Evolutionary conservation across 75 land plant species (phyloP), one percentile per base, ranked within the genome.

Genomic region (Cunninghamia lanceolata): DNA sequence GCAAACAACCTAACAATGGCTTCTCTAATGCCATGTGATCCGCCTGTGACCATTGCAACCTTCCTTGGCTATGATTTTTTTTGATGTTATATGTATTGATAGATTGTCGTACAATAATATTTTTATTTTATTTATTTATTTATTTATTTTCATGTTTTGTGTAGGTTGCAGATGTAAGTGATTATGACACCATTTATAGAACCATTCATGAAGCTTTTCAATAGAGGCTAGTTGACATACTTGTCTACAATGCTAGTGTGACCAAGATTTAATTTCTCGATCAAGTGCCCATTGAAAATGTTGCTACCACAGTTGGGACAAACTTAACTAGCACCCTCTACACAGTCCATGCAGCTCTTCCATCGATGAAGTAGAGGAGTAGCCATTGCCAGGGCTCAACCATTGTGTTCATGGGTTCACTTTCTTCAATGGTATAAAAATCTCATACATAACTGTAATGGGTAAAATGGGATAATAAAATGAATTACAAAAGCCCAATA

Each of bases 1-100:
- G 89, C 59, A 88, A 94, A 94, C 50, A 86, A 82, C 7, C 32
- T 28, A 66, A 89, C 91, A 32, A 88, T 89, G 15, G 93, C 93
- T 54, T 89, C 89, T 8, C 93, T 92, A 10, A 92, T 83, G 83
- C 95, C 93, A 34, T 87, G 86, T 36, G 95, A 94, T 16, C 92
- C 95, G 6, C 95, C 95, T 3, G 92, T 94, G 38, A 94, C 87
- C 0, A 94, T 47, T 15, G 93, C 95, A 39, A 93, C 89, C 85
- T 94, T 94, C 30, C 90, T 92, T 43, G 90, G 85, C 17, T n/a
- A n/a, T n/a, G n/a, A n/a, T n/a, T n/a, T n/a, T n/a, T n/a, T n/a
- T n/a, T n/a, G n/a, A n/a, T n/a, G n/a, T n/a, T n/a, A n/a, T n/a
- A n/a, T n/a, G n/a, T n/a, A n/a, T n/a, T n/a, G n/a, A n/a, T n/a